Evolutionary conservation across 2,329 filamentous ascomycete species (phyloP), one percentile per base, ranked within the genome.

Genomic region (Talaromyces islandicus): DNA sequence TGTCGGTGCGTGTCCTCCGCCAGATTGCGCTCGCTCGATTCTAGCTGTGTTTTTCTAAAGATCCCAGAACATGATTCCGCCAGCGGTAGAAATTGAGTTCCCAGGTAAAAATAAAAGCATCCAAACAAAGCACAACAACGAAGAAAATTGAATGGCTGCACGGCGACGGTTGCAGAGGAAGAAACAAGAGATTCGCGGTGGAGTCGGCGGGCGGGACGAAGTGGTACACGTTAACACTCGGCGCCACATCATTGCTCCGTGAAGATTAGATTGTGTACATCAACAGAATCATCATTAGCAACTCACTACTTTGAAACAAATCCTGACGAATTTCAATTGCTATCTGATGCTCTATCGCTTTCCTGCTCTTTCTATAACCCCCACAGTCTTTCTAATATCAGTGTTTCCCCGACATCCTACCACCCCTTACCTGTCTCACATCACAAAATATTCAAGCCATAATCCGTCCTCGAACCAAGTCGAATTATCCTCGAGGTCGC

Each of bases 1-100:
- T 35, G 19, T 30, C 17, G 48, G 4, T 30, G 24, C 43, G 50
- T 60, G 32, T 55, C 58, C 41, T 59, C 53, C 24, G 43, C 19
- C 27, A 57, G 38, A 57, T 51, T 55, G 54, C 59, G 55, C 35
- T 46, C 43, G 51, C 21, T 77, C 80, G 81, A 24, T 53, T 29
- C 51, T 62, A 65, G 62, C 64, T 63, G 67, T 61, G 64, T 69
- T 59, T n/a, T 63, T 61, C 67, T 74, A 74, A 54, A 70, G 60
- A 56, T 48, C 46, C 55, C 66, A 64, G 60, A 69, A 64, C 71
- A 46, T 46, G 9, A 46, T 46, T 19, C 43, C 43, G 43, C 43
- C 43, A 24, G 43, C 43, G 43, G 43, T 46, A 46, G n/a, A 3
- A 24, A 46, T 46, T 14, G 17, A 4, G 19, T 24, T 24, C 19